Conservation (phyloP, 352 stramenopile species). For the Stephanocyclus meneghinianus region DNA sequence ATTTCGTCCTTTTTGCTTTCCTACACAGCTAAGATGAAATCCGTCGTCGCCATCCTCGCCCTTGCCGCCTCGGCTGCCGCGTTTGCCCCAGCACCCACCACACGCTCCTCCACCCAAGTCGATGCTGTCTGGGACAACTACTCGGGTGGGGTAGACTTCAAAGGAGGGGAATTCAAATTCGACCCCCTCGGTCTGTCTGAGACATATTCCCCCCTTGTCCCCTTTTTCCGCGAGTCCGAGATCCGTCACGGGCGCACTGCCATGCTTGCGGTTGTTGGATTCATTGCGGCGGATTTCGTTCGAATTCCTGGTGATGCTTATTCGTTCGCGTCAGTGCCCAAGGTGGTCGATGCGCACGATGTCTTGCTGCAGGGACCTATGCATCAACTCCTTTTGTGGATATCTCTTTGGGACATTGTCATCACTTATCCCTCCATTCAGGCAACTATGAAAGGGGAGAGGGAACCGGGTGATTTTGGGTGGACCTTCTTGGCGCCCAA, state of each 20-base stretch:
- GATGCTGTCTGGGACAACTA: slow-evolving; percentile 51
- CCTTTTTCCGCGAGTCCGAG: slow-evolving; percentile 80
- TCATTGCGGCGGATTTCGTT: slow-evolving; percentile 74
- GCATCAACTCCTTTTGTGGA: slow-evolving; percentile 73
- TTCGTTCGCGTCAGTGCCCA: slow-evolving; percentile 76
- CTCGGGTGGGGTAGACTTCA: slow-evolving; percentile 42
- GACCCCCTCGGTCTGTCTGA: slow-evolving; percentile 67
- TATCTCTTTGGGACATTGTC: slow-evolving; percentile 67
- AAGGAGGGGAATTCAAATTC: slow-evolving; percentile 64
- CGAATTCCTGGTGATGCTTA: slow-evolving; percentile 77
- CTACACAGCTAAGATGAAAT: slow-evolving; percentile 38
- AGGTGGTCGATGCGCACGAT: slow-evolving; percentile 74
- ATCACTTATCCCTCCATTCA: slow-evolving; percentile 56
- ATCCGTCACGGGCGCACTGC: slow-evolving; percentile 74
- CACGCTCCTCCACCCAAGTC: slow-evolving; percentile 32
- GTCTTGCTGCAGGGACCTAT: slow-evolving; percentile 64
- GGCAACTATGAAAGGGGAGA: slow-evolving; percentile 63
- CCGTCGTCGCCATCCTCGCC: slow-evolving; percentile 33
- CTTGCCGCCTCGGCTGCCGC: slow-evolving; percentile 54
- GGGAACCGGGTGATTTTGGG: slow-evolving; percentile 59
- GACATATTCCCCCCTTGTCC: slow-evolving; percentile 48
- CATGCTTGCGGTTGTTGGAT: slow-evolving; percentile 76
- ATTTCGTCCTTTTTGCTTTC: not conserved
- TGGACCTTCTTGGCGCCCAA: slow-evolving; percentile 39
- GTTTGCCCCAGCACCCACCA: slow-evolving; percentile 50